Percentiles rank a stretch among this genome's conserved stretches.
phyloP scores from a whole-genome alignment of 2,329 filamentous ascomycete genomes.

The Knoxdaviesia proteae region DNA sequence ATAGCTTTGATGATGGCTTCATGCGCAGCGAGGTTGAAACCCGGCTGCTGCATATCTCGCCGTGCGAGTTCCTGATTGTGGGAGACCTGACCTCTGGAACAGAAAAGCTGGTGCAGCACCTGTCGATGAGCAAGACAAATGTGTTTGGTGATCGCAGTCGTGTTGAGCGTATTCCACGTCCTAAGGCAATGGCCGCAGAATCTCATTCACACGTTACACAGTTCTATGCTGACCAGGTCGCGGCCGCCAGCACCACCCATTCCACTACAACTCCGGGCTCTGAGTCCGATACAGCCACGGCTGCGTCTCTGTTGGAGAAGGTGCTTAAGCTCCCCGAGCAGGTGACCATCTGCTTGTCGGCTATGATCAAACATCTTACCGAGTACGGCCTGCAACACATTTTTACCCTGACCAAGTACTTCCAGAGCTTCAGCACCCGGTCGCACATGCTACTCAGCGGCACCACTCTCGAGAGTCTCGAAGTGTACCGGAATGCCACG shows the following conservation, averaged over 20 bases:
- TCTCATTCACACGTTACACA: slow-evolving; percentile 74
- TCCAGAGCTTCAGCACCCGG: slow-evolving; percentile 80
- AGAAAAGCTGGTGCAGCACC: slow-evolving; percentile 75
- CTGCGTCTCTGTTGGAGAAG: slow-evolving; percentile 56
- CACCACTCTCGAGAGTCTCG: slow-evolving; percentile 80
- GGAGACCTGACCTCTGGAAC: slow-evolving; percentile 78
- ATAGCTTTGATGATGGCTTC: slow-evolving; percentile 90
- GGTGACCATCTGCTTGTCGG: slow-evolving; percentile 79
- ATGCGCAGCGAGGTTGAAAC: slow-evolving; percentile 96
- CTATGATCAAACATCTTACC: slow-evolving; percentile 83
- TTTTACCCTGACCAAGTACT: slow-evolving; percentile 91
- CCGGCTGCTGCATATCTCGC: slow-evolving; percentile 80
- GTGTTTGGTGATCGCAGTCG: slow-evolving; percentile 81
- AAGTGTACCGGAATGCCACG: slow-evolving; percentile 89
- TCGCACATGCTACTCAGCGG: slow-evolving; percentile 94
- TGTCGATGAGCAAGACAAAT: slow-evolving; percentile 76
- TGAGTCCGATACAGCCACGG: slow-evolving; percentile 26
- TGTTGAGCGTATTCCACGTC: slow-evolving; percentile 56
- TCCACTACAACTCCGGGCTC: neutral
- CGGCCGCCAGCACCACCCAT: slow-evolving; percentile 21
- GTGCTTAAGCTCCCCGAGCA: slow-evolving; percentile 68
- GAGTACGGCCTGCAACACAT: slow-evolving; percentile 92
- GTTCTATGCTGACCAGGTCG: slow-evolving; percentile 79
- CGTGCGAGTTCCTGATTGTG: slow-evolving; percentile 85
- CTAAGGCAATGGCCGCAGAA: slow-evolving; percentile 65